Base-by-base conservation (phyloP, 2,329 filamentous ascomycete species). In the Ilyonectria sp. region DNA sequence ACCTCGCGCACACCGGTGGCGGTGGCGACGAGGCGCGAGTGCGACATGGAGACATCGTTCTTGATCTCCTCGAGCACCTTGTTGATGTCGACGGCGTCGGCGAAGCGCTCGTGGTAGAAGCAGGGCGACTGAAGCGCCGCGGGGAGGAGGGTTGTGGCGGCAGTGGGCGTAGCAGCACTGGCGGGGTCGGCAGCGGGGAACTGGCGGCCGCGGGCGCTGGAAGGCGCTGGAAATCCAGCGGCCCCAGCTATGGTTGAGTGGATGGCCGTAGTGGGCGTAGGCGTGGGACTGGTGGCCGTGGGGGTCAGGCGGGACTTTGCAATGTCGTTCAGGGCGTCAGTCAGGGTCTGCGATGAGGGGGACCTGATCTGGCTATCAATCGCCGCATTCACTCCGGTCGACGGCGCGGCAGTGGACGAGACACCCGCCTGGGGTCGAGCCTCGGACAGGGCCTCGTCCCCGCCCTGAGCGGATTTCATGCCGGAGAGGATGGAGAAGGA, bases 41-140 rank as follows among this genome's bases (percentile, higher is more conserved):
- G 96, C 37, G 94, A 97, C 86, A 98, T 92, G 81, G 90, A 94
- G 75, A 97, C 94, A 74, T 96, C 92, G 60, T 91, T 92, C 78
- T 92, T 92, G 76, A 98, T 97, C 82, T 99, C 96, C 78, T 98
- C 95, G 7, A 99, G 86, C 6, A 99, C 94, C 82, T 93, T 96
- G 74, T 96, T 93, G 66, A 98, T 94, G 80, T 99, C 94, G 74
- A 99, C 94, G 9, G 95, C 94, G 79, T 97, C 94, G 75, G 98
- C 96, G 78, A 99, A 99, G 69, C 95, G 91, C 82, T 97, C 93
- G 83, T 99, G 96, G 84, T 97, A 98, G 83, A 97, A 99, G 84
- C 96, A 99, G 15, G 96, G 96, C 50, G 95, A 98, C 75, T 95
- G 92, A 60, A 98, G 84, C 11, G 75, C 87, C 11, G 91, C 69